A percentile compares a stretch with the other conserved stretches of the same genome.
Conservation (phyloP, 257 asterid genomes). For the Forsythia suspensa region DNA sequence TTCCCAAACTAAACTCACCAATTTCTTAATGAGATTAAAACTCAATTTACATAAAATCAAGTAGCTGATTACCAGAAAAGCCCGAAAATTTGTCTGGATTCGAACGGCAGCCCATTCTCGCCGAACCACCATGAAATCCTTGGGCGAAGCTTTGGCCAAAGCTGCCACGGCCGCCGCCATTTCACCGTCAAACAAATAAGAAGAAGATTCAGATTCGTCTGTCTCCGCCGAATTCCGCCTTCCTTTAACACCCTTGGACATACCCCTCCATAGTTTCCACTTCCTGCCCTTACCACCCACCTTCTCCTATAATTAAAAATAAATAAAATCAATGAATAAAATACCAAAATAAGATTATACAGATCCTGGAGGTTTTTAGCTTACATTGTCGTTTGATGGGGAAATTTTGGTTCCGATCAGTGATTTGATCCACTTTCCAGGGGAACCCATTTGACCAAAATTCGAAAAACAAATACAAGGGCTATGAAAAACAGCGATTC, state of each 20-base stretch:
- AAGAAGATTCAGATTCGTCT: slow-evolving; percentile 51
- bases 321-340: background rate
- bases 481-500: background rate
- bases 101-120: slow-evolving; percentile 89
- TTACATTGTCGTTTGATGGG: slow-evolving; percentile 28
- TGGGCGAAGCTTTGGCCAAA: slow-evolving; percentile 75
- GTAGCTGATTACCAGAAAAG: slow-evolving; percentile 62
- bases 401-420: slow-evolving; percentile 33
- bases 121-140: slow-evolving; percentile 67
- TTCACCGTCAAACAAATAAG: slow-evolving; percentile 47
- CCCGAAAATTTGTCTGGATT: slow-evolving; percentile 77
- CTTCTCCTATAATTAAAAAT: slow-evolving; percentile 39
- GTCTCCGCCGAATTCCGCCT: slow-evolving; percentile 41
- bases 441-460: slow-evolving; percentile 35
- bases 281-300: slow-evolving; percentile 61
- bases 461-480: background rate
- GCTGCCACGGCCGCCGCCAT: slow-evolving; percentile 88
- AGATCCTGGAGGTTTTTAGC: background rate
- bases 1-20: background rate
- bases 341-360: background rate
- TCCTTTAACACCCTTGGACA: slow-evolving; percentile 48
- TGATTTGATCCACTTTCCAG: slow-evolving; percentile 53
- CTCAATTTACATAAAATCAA: background rate
- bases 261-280: slow-evolving; percentile 95
- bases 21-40: background rate